Evolutionary conservation across 306 rosid genomes (phyloP), one percentile per base, ranked within the genome.

Genomic region (Acacia acuminata): DNA sequence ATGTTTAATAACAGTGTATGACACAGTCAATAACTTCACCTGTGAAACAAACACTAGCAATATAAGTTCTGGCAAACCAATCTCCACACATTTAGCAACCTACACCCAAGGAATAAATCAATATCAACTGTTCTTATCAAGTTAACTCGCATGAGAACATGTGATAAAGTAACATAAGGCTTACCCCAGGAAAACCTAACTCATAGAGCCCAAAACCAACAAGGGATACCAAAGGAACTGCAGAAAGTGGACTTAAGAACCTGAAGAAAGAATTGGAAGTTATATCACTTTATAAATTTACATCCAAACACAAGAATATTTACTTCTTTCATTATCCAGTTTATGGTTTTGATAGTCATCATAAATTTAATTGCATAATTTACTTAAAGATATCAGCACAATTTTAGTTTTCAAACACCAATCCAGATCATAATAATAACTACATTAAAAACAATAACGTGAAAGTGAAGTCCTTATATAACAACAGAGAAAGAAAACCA

Each of bases 51-150:
- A 88, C 70, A 96, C 89, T 58, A 96, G 60, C 78, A 96, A 78
- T 81, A 96, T 22, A 83, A 96, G 99, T 87, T 90, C 92, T 3
- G 99, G 99, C 77, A 96, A 86, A 81, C 99, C 99, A 51, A 96
- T 92, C 89, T 96, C 99, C 63, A 96, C 82, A 83, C 99, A 96
- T 89, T 96, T 96, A 67, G 99, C 99, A 84, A 96, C 97, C 99
- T 96, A 87, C 78, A 91, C 48, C 47, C 82, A 80, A 79, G 79
- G 76, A 24, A 90, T 76, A 65, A 55, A 77, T 82, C 78, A 78
- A 81, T 56, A 56, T 80, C 76, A 53, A 82, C 82, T 43, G 34
- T 43, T 24, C 63, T 51, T 45, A 30, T 32, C 34, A 22, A 64
- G 61, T 75, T 15, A 70, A 42, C 24, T 12, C 77, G 45, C 61